Conservation (phyloP, 768 basidiomycete species). For the Mycena rebaudengoi region DNA sequence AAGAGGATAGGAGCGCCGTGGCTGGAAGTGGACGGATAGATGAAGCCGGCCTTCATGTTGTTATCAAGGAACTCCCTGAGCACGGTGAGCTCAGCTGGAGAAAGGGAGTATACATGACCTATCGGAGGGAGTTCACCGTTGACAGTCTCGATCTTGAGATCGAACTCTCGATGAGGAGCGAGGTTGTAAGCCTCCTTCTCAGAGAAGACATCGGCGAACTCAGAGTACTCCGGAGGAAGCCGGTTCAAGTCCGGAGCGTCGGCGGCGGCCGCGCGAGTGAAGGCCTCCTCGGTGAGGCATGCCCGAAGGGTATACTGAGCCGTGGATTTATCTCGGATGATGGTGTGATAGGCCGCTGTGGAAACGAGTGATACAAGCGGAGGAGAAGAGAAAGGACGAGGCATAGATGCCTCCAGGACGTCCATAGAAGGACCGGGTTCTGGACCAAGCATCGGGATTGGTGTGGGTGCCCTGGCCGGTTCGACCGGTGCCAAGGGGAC, state of each 20-base stretch:
- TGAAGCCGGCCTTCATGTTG: too few species aligned
- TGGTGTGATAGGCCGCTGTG: neutral
- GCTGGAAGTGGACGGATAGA: too few species aligned
- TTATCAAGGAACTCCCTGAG: too few species aligned
- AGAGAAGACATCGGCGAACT: neutral
- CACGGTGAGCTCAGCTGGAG: neutral
- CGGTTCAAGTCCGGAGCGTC: neutral
- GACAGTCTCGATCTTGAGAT: neutral
- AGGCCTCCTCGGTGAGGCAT: neutral
- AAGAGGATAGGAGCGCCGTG: too few species aligned
- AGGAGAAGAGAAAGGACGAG: neutral
- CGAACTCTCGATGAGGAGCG: neutral
- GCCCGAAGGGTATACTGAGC: neutral
- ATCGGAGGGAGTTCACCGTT: neutral
- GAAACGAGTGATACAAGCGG: neutral
- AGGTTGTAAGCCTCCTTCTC: too few species aligned
- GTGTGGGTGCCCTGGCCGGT: too few species aligned
- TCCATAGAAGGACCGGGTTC: neutral
- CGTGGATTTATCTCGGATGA: neutral
- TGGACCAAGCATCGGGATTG: neutral
- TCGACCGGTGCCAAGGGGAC: too few species aligned
- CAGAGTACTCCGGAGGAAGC: neutral
- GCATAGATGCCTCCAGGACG: too few species aligned
- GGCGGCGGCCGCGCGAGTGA: too few species aligned
- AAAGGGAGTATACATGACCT: neutral